These are phyloP conservation scores for Hygrophoropsis aurantiaca DNA, from an alignment of 768 basidiomycete genomes.

Conservation along the genomic window DNA sequence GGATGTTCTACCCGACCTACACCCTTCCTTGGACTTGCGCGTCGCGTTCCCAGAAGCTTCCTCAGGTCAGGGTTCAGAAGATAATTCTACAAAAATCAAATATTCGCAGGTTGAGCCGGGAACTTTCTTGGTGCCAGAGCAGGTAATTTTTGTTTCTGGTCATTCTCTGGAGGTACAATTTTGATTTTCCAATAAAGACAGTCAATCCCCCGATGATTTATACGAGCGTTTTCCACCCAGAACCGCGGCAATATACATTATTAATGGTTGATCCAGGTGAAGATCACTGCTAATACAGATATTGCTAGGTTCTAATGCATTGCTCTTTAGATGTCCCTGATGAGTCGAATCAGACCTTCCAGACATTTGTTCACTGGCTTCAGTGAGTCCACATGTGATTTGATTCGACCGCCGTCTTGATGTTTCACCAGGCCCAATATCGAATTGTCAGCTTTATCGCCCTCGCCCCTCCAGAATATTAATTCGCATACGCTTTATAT, in stretches of 20 bases:
- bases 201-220: conserved; percentile 60
- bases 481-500: conserved; percentile 72
- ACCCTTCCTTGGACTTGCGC: conserved; percentile 74
- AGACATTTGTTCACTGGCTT: conserved; percentile 82
- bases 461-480: conserved; percentile 37
- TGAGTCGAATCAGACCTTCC: conserved; percentile 59
- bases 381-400: conserved; percentile 47
- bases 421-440: conserved; percentile 68
- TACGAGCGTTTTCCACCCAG: conserved; percentile 79
- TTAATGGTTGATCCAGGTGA: conserved; percentile 85
- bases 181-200: conserved; percentile 45
- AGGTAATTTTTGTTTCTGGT: conserved; percentile 44
- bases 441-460: conserved; percentile 61
- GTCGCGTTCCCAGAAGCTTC: conserved; percentile 50
- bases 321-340: conserved; percentile 76
- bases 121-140: conserved; percentile 59
- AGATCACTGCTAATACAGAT: conserved; percentile 10
- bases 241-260: conserved; percentile 81
- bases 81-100: conserved; percentile 19
- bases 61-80: conserved; percentile 17
- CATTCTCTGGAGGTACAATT: neutral
- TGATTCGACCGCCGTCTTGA: neutral
- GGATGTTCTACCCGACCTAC: conserved; percentile 73
- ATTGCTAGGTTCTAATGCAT: conserved; percentile 8
- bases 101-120: conserved; percentile 65